A percentile compares a stretch with the other conserved stretches of the same genome.
Conservation (phyloP, 1,284 basidiomycete genomes). For the Irpex rosettiformis region DNA sequence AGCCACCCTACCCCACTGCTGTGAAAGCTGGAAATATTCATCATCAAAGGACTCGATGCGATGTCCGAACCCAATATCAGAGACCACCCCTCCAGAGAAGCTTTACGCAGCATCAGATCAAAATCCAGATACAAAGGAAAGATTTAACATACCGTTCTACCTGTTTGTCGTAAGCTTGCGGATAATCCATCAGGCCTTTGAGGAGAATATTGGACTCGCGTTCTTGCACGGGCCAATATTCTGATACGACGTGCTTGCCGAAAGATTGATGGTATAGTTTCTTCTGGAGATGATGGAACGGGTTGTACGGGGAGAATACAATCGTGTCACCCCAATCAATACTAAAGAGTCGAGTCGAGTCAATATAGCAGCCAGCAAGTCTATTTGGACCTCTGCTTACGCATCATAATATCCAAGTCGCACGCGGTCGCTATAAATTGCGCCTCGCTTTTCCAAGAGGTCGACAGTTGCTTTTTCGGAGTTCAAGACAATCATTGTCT, state of each 20-base stretch:
- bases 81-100: background rate
- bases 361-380: background rate
- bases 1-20: background rate
- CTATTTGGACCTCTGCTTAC: background rate
- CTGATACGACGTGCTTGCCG: background rate
- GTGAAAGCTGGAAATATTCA: background rate
- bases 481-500: slow-evolving; percentile 8
- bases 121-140: background rate
- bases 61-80: background rate
- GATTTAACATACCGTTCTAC: background rate
- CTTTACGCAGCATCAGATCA: background rate
- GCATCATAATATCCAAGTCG: background rate
- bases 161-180: background rate
- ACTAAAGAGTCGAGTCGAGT: background rate
- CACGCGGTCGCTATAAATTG: slow-evolving; percentile 11
- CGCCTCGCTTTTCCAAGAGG: slow-evolving; percentile 20
- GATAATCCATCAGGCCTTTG: background rate
- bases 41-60: background rate
- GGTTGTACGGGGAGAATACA: background rate
- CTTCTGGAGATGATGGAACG: background rate
- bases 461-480: slow-evolving; percentile 8
- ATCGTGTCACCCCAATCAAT: background rate
- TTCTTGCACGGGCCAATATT: background rate
- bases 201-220: background rate
- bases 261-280: background rate